Evolutionary conservation across 306 rosid genomes (phyloP).

Genomic region (Sindora glabra): DNA sequence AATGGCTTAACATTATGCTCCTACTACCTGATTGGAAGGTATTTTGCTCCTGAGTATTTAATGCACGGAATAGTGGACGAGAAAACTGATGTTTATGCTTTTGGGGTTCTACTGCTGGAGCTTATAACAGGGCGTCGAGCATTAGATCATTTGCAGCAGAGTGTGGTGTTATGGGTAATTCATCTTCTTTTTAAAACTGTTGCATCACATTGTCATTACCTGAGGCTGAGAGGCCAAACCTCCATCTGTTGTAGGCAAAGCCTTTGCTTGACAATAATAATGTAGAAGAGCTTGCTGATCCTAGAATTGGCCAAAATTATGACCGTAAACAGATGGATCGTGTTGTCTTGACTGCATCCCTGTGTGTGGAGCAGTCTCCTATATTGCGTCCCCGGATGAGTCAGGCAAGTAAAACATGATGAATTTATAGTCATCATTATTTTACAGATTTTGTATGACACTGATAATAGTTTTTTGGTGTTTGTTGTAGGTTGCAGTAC

Average conservation of each 20-base stretch:
- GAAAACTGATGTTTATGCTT: constrained; percentile 78
- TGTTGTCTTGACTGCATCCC: constrained; percentile 60
- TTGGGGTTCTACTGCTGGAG: constrained; percentile 76
- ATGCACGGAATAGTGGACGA: constrained; percentile 71
- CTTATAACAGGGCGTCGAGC: constrained; percentile 80
- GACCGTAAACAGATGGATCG: constrained; percentile 43
- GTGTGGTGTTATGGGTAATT: constrained; percentile 64
- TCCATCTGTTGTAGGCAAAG: constrained; percentile 47
- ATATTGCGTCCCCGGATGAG: constrained; percentile 70
- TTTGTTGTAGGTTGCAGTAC: constrained; percentile 36
- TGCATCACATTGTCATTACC: neutral
- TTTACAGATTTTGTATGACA: too few relatives aligned
- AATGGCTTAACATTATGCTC: neutral
- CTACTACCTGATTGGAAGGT: constrained; percentile 38
- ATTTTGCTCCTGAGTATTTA: constrained; percentile 84
- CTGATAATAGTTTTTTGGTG: too few relatives aligned
- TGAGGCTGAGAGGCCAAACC: neutral
- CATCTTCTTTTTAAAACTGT: constrained; percentile 8
- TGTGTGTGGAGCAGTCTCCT: constrained; percentile 69
- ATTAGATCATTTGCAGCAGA: constrained; percentile 43
- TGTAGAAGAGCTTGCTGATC: constrained; percentile 53
- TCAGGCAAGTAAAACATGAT: constrained; percentile 57
- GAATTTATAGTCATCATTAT: too few relatives aligned
- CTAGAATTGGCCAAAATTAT: constrained; percentile 45
- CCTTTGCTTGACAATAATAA: constrained; percentile 47